Percentiles rank a stretch among this genome's conserved stretches.
phyloP scores from a whole-genome alignment of 139 green algal species.

The Monoraphidium neglectum region DNA sequence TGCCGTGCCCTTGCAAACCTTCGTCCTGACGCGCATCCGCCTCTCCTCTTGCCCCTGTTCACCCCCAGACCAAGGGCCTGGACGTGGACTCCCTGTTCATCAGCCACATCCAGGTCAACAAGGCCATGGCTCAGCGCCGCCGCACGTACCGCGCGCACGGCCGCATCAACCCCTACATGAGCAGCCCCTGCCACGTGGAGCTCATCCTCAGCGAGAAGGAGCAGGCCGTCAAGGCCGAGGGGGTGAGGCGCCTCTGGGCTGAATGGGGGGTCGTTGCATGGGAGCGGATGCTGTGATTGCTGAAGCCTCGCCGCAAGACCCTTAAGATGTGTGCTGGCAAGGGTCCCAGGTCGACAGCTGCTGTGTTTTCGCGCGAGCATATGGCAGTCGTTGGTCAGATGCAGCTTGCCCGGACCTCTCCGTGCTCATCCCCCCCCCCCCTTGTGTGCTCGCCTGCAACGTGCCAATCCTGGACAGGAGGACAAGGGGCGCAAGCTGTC shows the following conservation, averaged over 20 bases:
- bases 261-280: neutral
- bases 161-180: conserved; percentile 99
- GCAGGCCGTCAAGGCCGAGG: conserved; percentile 68
- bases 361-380: neutral
- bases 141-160: conserved; percentile 98
- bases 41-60: neutral
- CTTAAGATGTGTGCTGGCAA: neutral
- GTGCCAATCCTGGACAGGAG: conserved; percentile 44
- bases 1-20: too few relatives aligned
- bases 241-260: conserved; percentile 31
- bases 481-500: conserved; percentile 61
- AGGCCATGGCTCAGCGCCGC: conserved; percentile 92
- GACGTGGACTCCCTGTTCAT: conserved; percentile 92
- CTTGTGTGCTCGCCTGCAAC: too few relatives aligned
- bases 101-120: conserved; percentile 98
- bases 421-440: too few relatives aligned
- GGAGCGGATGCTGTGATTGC: neutral
- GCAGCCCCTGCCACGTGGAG: conserved; percentile 96
- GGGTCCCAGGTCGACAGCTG: neutral
- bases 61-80: conserved; percentile 91
- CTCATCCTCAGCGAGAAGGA: conserved; percentile 93
- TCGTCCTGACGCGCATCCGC: too few relatives aligned
- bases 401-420: too few relatives aligned
- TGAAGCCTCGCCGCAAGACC: neutral
- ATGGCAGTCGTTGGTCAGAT: neutral